phyloP scores from a whole-genome alignment of 2,329 filamentous ascomycete genomes.

The Fusarium robinianum region DNA sequence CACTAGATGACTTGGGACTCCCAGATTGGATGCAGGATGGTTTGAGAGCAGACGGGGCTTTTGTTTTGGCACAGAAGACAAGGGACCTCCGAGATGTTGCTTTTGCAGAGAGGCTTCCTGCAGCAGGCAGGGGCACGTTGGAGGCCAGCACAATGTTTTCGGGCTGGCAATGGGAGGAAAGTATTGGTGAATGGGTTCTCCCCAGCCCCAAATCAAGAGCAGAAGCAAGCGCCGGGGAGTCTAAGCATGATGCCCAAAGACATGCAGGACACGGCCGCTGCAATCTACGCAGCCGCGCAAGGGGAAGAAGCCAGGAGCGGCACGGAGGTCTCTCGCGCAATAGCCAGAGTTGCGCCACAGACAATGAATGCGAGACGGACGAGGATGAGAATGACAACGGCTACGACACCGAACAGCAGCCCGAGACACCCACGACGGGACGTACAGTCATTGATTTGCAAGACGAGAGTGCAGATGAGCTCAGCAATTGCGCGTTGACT shows the following conservation, averaged over 20 bases:
- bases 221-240: conserved; percentile 12
- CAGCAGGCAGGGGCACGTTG: conserved; percentile 9
- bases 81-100: conserved; percentile 58
- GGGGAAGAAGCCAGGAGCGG: conserved; percentile 16
- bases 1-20: conserved; percentile 44
- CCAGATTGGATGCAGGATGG: conserved; percentile 41
- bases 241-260: too few relatives aligned
- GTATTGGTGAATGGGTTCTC: conserved; percentile 48
- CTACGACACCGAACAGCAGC: conserved; percentile 12
- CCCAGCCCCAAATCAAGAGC: conserved; percentile 23
- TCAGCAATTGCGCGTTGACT: conserved; percentile 17
- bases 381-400: conserved; percentile 15
- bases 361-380: conserved; percentile 10
- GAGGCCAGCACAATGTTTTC: conserved; percentile 37
- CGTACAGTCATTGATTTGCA: conserved; percentile 17
- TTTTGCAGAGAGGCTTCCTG: conserved; percentile 54
- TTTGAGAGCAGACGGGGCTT: conserved; percentile 53
- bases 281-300: too few relatives aligned
- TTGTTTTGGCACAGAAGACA: conserved; percentile 56
- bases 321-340: conserved; percentile 1
- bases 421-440: conserved; percentile 18
- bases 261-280: neutral
- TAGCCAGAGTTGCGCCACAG: neutral
- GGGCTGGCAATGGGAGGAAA: conserved; percentile 48
- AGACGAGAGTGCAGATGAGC: conserved; percentile 32